Conservation (phyloP, 176 grass and related monocot genomes). For the Oryza glaberrima region DNA sequence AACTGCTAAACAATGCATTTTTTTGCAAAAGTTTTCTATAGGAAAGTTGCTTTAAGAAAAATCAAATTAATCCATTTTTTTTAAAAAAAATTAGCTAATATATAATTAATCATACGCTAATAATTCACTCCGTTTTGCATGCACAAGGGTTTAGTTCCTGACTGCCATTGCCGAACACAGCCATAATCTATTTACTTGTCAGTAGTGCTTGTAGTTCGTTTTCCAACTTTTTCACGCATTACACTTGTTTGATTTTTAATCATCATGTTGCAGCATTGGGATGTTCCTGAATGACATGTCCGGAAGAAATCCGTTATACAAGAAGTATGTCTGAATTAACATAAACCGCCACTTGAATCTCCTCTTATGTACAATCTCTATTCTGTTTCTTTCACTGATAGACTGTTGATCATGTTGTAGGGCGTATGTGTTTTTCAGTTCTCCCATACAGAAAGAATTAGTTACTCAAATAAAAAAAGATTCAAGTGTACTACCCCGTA, state of each 20-base stretch:
- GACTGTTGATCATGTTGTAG: conserved; percentile 46
- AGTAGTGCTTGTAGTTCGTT: background rate
- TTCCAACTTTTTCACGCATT: conserved; percentile 2
- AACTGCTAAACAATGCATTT: too few relatives aligned
- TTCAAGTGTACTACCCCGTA: conserved; percentile 83
- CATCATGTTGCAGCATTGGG: conserved; percentile 65
- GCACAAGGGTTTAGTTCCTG: too few relatives aligned
- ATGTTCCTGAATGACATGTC: conserved; percentile 97
- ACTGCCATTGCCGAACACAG: too few relatives aligned
- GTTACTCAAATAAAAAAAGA: conserved; percentile 86
- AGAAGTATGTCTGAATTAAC: conserved; percentile 68
- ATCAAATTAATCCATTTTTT: too few relatives aligned
- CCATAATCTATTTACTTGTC: conserved; percentile 7
- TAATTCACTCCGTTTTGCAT: too few relatives aligned
- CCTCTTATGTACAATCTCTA: conserved; percentile 34
- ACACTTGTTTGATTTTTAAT: conserved; percentile 49
- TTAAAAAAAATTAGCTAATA: too few relatives aligned
- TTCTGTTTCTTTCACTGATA: conserved; percentile 33
- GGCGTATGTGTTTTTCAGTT: conserved; percentile 98
- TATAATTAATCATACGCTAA: too few relatives aligned
- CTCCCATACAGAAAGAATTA: conserved; percentile 72
- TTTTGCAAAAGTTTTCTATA: too few relatives aligned
- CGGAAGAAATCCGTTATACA: conserved; percentile 92
- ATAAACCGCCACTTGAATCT: conserved; percentile 9
- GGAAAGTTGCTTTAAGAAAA: too few relatives aligned